Conservation (phyloP, 768 basidiomycete genomes). For the Tephrocybe sp. region DNA sequence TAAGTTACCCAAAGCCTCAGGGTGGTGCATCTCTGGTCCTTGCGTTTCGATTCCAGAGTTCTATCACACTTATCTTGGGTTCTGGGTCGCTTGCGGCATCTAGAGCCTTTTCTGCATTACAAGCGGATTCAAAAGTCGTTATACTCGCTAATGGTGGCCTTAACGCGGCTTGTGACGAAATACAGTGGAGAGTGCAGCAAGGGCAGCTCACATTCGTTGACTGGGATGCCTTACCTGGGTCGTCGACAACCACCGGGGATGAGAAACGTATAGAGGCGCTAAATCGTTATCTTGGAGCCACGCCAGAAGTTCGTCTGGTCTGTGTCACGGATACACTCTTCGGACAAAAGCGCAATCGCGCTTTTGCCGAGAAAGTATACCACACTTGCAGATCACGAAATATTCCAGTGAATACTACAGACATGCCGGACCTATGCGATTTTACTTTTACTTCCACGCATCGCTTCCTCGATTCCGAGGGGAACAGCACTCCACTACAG, state of each 20-base stretch:
- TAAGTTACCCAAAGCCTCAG: constrained; percentile 36
- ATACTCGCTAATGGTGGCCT: constrained; percentile 55
- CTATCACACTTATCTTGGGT: constrained; percentile 70
- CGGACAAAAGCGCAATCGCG: constrained; percentile 37
- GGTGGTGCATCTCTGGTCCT: constrained; percentile 76
- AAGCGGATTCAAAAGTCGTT: constrained; percentile 71
- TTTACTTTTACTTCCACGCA: constrained; percentile 87
- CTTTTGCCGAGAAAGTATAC: constrained; percentile 60
- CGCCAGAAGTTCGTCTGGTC: constrained; percentile 43
- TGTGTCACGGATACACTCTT: constrained; percentile 81
- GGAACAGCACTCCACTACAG: constrained; percentile 53
- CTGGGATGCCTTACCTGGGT: constrained; percentile 42
- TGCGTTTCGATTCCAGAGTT: constrained; percentile 60
- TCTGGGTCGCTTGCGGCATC: constrained; percentile 77
- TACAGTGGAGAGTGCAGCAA: constrained; percentile 58
- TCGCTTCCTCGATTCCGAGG: constrained; percentile 60
- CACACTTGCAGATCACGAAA: constrained; percentile 49
- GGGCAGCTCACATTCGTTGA: constrained; percentile 59
- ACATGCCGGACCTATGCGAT: constrained; percentile 83
- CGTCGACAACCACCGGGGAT: constrained; percentile 25
- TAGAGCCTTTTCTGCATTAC: constrained; percentile 79
- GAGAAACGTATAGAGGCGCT: constrained; percentile 43
- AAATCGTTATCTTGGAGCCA: constrained; percentile 40
- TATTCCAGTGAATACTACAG: constrained; percentile 84
- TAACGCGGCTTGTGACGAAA: constrained; percentile 60